Percentiles rank a stretch among this genome's conserved stretches.
Conservation (phyloP, 148 eudicot species). For the Arctostaphylos glauca region DNA sequence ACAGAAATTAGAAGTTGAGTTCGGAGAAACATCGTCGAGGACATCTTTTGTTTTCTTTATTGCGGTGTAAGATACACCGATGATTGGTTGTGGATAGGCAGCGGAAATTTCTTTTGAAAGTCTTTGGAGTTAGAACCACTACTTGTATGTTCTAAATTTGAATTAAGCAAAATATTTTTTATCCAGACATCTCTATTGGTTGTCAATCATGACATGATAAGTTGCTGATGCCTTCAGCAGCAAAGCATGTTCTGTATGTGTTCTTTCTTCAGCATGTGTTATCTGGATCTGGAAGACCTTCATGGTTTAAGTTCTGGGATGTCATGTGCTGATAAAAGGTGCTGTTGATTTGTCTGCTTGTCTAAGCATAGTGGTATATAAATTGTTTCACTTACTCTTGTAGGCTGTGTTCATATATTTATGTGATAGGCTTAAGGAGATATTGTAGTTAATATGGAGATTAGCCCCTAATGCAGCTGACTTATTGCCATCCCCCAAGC, state of each 20-base stretch:
- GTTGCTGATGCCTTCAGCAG: background rate
- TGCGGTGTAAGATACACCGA: background rate
- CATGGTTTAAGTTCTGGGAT: background rate
- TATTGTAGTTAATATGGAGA: background rate
- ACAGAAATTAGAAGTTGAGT: background rate
- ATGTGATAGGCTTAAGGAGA: background rate
- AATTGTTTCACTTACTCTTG: background rate
- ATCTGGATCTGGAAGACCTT: background rate
- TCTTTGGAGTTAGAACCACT: slow-evolving; percentile 4
- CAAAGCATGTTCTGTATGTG: background rate
- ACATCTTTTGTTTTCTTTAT: background rate
- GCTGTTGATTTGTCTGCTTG: background rate
- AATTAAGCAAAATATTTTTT: slow-evolving; percentile 5
- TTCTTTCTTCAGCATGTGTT: background rate
- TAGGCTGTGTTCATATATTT: background rate
- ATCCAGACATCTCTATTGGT: background rate
- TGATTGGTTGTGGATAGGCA: background rate
- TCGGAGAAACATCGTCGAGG: background rate
- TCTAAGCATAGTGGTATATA: background rate
- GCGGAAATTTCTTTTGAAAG: background rate
- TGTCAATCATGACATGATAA: background rate
- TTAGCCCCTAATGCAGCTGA: background rate
- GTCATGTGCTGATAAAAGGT: background rate
- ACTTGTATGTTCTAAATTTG: background rate
- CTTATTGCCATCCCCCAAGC: background rate